Conservation (phyloP, 2,329 filamentous ascomycete genomes). For the Monilinia laxa region DNA sequence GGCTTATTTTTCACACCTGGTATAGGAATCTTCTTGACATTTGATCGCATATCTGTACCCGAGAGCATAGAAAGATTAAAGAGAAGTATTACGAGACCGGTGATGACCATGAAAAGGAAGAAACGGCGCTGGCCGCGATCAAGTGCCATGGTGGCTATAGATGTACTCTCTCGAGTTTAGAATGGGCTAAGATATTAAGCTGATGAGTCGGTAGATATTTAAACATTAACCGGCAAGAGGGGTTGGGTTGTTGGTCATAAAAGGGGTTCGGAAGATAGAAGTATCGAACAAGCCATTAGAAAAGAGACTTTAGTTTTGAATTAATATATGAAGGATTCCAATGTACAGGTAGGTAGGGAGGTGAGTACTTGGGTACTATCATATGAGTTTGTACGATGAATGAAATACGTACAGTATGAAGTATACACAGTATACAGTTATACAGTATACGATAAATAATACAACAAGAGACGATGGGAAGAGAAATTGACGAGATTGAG, state of each 20-base stretch:
- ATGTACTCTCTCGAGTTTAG: background rate
- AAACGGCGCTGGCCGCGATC: constrained; percentile 34
- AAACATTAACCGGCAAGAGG: background rate
- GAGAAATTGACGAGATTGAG: background rate
- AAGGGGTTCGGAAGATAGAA: background rate
- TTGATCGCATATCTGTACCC: constrained; percentile 33
- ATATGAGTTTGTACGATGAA: background rate
- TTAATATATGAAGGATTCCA: no score
- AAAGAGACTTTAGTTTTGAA: background rate
- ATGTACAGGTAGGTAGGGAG: no score
- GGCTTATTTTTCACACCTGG: constrained; percentile 25
- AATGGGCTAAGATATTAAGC: background rate
- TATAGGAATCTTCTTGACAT: constrained; percentile 34
- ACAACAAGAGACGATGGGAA: background rate
- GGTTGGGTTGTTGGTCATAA: constrained; percentile 6
- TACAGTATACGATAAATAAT: no score
- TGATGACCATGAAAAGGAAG: constrained; percentile 30
- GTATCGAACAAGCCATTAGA: constrained; percentile 6
- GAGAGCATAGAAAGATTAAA: constrained; percentile 36
- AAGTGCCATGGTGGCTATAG: constrained; percentile 30
- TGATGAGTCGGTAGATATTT: background rate
- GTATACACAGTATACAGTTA: background rate
- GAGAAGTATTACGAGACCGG: constrained; percentile 33
- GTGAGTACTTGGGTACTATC: background rate
- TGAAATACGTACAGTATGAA: no score